Conservation (phyloP, 352 stramenopile species). For the Globisporangium apiculatum region DNA sequence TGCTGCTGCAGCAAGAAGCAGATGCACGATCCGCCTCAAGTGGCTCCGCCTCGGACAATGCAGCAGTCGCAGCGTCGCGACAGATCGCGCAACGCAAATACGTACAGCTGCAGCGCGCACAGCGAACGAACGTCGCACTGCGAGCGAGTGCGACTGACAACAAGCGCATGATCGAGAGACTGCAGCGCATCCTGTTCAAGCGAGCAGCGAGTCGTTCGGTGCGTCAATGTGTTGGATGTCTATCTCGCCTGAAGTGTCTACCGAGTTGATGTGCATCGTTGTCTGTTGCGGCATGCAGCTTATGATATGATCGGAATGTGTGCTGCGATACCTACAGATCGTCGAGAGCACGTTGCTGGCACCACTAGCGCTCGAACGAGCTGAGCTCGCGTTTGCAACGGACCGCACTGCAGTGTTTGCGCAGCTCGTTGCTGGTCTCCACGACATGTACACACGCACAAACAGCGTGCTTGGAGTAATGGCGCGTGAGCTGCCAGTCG, state of each 20-base stretch:
- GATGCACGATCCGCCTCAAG: too few species aligned
- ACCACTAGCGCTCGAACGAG: background rate
- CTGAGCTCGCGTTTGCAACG: background rate
- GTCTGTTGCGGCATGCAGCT: too few species aligned
- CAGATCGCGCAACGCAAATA: background rate
- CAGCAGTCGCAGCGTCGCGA: background rate
- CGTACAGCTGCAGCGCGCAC: background rate
- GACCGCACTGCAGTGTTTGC: background rate
- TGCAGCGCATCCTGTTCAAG: constrained; percentile 4
- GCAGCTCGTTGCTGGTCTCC: background rate
- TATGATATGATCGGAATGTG: too few species aligned
- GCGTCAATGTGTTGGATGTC: too few species aligned
- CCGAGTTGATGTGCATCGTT: too few species aligned
- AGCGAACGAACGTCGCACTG: constrained; percentile 1
- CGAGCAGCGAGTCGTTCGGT: background rate
- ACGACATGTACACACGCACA: background rate
- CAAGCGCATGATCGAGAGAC: constrained; percentile 3
- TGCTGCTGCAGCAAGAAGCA: background rate
- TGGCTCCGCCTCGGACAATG: too few species aligned
- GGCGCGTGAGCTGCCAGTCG: background rate
- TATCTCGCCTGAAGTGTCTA: too few species aligned
- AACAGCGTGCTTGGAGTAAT: background rate
- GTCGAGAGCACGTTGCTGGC: too few species aligned
- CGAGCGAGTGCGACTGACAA: background rate
- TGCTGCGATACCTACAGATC: too few species aligned